Evolutionary conservation across 257 asterid genomes (phyloP).

Genomic region (Euphrasia confusa): DNA sequence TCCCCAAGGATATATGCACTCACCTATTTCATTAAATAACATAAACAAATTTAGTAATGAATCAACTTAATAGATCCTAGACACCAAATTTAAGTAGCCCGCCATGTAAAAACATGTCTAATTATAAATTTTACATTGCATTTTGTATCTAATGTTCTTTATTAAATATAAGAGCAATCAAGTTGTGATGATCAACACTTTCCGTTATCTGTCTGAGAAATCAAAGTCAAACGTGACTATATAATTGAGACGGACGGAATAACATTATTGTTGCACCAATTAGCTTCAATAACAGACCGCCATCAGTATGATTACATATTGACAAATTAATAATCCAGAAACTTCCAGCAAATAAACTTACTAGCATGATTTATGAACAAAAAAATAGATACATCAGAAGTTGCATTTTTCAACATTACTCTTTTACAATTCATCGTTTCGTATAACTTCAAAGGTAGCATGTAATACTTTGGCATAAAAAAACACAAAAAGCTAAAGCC

Average conservation of each 20-base stretch:
- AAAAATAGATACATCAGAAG: conserved; percentile 17
- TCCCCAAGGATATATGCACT: conserved; percentile 97
- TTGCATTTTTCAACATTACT: conserved; percentile 10
- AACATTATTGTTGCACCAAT: too few relatives aligned
- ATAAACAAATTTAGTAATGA: conserved; percentile 15
- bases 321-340: conserved; percentile 10
- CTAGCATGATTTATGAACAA: conserved; percentile 4
- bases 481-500: conserved; percentile 4
- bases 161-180: too few relatives aligned
- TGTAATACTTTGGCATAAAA: conserved; percentile 13
- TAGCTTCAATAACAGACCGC: not conserved
- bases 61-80: conserved; percentile 17
- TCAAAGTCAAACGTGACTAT: too few relatives aligned
- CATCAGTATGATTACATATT: not conserved
- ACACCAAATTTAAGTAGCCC: not conserved
- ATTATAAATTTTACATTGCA: not conserved
- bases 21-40: conserved; percentile 44
- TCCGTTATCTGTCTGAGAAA: too few relatives aligned
- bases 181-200: too few relatives aligned
- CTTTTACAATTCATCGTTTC: conserved; percentile 11
- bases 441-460: conserved; percentile 7
- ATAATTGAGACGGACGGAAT: too few relatives aligned
- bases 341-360: conserved; percentile 1
- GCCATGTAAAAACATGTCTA: conserved; percentile 10
- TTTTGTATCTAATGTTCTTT: too few relatives aligned